These are phyloP conservation scores for Phytophthora pistaciae DNA, from an alignment of 352 stramenopile genomes.

Conservation along the genomic window DNA sequence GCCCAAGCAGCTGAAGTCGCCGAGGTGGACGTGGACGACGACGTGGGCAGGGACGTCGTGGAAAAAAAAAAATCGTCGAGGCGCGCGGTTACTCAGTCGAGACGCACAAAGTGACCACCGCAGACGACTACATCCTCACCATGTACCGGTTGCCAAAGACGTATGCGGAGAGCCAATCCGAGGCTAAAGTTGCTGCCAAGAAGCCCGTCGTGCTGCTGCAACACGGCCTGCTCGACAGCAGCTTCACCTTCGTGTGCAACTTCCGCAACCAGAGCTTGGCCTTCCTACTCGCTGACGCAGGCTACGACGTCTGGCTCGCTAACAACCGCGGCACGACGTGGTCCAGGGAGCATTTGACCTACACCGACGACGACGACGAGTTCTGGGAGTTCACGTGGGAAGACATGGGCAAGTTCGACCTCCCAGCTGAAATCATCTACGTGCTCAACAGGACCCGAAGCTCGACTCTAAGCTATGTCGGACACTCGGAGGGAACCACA, in stretches of 20 bases:
- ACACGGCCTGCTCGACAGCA: slow-evolving; percentile 61
- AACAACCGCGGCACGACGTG: slow-evolving; percentile 72
- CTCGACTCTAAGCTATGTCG: slow-evolving; percentile 50
- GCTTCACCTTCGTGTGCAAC: slow-evolving; percentile 60
- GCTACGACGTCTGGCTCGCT: slow-evolving; percentile 64
- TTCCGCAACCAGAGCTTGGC: slow-evolving; percentile 62
- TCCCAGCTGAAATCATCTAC: slow-evolving; percentile 61
- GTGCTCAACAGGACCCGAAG: slow-evolving; percentile 38
- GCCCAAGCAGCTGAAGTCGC: slow-evolving; percentile 18
- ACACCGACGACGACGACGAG: slow-evolving; percentile 38
- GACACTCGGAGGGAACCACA: slow-evolving; percentile 59
- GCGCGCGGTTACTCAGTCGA: slow-evolving; percentile 54
- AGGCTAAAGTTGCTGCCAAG: slow-evolving; percentile 13
- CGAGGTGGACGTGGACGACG: slow-evolving; percentile 31
- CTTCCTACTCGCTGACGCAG: slow-evolving; percentile 56
- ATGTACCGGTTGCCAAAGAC: slow-evolving; percentile 64
- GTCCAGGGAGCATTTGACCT: slow-evolving; percentile 56
- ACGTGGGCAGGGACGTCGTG: slow-evolving; percentile 34
- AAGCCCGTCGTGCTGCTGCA: slow-evolving; percentile 60
- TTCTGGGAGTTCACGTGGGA: slow-evolving; percentile 70
- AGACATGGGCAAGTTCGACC: slow-evolving; percentile 62
- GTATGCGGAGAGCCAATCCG: slow-evolving; percentile 44
- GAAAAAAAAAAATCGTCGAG: slow-evolving; percentile 46
- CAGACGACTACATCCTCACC: slow-evolving; percentile 61
- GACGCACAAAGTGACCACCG: slow-evolving; percentile 52